Evolutionary conservation across 83 land plant genomes (phyloP), one percentile per base, ranked within the genome.

Genomic region (Picea engelmannii): DNA sequence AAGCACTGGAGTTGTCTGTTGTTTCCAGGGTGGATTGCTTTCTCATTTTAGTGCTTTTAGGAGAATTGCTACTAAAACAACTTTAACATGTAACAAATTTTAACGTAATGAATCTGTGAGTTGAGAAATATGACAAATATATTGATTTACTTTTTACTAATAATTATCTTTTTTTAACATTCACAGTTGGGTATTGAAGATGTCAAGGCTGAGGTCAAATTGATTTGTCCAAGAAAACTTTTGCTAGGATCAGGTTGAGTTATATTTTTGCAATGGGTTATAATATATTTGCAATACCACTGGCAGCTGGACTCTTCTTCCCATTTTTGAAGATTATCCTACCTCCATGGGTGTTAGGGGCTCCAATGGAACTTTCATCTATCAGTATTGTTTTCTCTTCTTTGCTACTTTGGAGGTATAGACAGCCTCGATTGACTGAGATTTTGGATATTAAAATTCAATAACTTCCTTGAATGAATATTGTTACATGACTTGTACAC

Each of bases 341-440:
- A 82, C 99, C 99, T 0, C 99, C 99, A 12, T 97, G 98, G 99
- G 90, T 91, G 68, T 96, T 96, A 21, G 96, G 99, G 24, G 98
- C 94, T 9, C 92, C 95, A 67, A 97, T 97, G 99, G 99, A 95
- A 3, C 83, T 90, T 69, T 97, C 98, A 11, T 97, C 98, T 47
- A 93, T 97, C 11, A 95, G 90, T 81, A 98, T 97, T 81, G 97
- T 97, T 0, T 92, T 95, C 82, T 97, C 98, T 55, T 95, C 99
- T 80, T 86, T 97, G 86, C 82, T 95, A 61, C 83, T 97, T 79
- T 87, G 91, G 81, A 87, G 90, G 80, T 97, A 97, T 55, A 90
- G 73, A 65, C 90, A 85, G 66, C 99, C 99, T 38, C 90, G 94
- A 79, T 89, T 96, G 17, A 93, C 97, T 18, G 91, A 94, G 66